Conservation (phyloP, 2,329 filamentous ascomycete genomes). For the Monosporascus sp. region DNA sequence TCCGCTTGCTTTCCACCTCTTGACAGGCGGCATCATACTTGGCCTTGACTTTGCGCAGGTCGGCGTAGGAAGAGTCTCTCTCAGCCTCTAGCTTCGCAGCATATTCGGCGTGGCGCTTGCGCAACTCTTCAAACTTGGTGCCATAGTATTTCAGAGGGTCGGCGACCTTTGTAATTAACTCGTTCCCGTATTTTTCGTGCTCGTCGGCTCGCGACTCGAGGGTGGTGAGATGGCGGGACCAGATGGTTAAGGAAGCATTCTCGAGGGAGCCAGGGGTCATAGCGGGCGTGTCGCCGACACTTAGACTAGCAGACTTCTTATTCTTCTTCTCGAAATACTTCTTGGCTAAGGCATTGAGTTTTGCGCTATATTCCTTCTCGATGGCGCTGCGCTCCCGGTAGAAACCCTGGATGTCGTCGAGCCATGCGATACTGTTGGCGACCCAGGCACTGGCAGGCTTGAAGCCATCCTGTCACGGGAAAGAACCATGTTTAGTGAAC, state of each 20-base stretch:
- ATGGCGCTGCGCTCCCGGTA: slow-evolving; percentile 92
- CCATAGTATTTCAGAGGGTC: slow-evolving; percentile 77
- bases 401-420: slow-evolving; percentile 95
- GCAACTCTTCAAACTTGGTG: slow-evolving; percentile 78
- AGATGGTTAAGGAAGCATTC: slow-evolving; percentile 93
- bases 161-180: slow-evolving; percentile 74
- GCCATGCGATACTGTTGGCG: slow-evolving; percentile 82
- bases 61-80: slow-evolving; percentile 75
- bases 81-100: slow-evolving; percentile 86
- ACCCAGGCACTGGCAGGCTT: slow-evolving; percentile 94
- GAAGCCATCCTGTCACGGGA: slow-evolving; percentile 73
- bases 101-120: slow-evolving; percentile 87
- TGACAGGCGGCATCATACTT: slow-evolving; percentile 93
- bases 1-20: slow-evolving; percentile 89
- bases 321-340: slow-evolving; percentile 98
- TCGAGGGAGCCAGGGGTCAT: slow-evolving; percentile 95
- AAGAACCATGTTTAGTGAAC: slow-evolving; percentile 6
- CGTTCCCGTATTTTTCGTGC: slow-evolving; percentile 78
- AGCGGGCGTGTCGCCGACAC: slow-evolving; percentile 86
- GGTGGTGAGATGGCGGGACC: slow-evolving; percentile 88
- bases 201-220: slow-evolving; percentile 84
- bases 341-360: slow-evolving; percentile 81
- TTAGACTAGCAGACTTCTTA: slow-evolving; percentile 79
- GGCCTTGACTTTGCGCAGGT: slow-evolving; percentile 83
- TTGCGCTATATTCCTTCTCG: slow-evolving; percentile 94